Conservation (phyloP, 1,284 basidiomycete species). For the Puccinia horiana region DNA sequence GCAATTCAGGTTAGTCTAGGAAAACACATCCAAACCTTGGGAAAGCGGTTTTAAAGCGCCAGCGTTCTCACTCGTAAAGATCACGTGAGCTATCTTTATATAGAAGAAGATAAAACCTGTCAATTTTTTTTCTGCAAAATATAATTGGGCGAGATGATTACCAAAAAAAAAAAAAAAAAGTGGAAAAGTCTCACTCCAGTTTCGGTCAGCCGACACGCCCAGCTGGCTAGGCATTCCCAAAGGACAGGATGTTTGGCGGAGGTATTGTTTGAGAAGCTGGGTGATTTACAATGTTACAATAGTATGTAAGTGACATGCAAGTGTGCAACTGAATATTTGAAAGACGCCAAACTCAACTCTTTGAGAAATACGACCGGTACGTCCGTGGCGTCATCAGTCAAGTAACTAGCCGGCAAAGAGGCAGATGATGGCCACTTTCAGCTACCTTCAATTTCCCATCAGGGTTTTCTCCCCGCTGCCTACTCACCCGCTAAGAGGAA, state of each 20-base stretch:
- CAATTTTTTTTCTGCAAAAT: not conserved
- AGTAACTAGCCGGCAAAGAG: not conserved
- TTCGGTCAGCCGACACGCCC: slow-evolving; percentile 79
- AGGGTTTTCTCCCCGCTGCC: not conserved
- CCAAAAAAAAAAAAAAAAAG: not conserved
- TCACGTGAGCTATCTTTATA: slow-evolving; percentile 77
- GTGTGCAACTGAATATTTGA: not conserved
- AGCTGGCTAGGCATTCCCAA: slow-evolving; percentile 75
- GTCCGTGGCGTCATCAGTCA: slow-evolving; percentile 63
- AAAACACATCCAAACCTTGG: slow-evolving; percentile 64
- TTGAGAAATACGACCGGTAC: slow-evolving; percentile 71
- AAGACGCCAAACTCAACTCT: slow-evolving; percentile 52
- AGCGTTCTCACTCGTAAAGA: slow-evolving; percentile 85
- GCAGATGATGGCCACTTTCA: not conserved
- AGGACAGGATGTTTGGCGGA: slow-evolving; percentile 71
- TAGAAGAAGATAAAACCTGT: slow-evolving; percentile 50
- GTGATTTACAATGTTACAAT: not conserved
- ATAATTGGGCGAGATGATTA: too few relatives aligned
- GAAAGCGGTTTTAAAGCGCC: slow-evolving; percentile 81
- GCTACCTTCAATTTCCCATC: not conserved
- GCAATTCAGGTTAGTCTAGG: not conserved
- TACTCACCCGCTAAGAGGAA: not conserved
- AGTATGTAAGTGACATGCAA: slow-evolving; percentile 62
- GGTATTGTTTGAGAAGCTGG: slow-evolving; percentile 67
- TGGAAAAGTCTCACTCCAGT: slow-evolving; percentile 66